phyloP scores from a whole-genome alignment of 140 eudicot species.

The Flaveria floridana region DNA sequence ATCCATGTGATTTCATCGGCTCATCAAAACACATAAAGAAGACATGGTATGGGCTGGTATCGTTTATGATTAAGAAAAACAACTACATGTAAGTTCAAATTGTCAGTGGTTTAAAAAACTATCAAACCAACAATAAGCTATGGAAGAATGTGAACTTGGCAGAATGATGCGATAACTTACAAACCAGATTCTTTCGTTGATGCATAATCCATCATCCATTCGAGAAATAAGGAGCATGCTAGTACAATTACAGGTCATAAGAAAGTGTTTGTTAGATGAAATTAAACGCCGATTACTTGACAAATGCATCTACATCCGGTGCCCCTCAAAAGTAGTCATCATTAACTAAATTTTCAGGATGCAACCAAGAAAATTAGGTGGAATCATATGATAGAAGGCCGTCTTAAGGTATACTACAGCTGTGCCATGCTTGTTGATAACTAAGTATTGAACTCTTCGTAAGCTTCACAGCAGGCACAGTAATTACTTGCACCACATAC shows the following conservation, averaged over 20 bases:
- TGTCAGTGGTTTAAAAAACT: background rate
- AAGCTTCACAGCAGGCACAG: no score
- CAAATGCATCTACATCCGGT: background rate
- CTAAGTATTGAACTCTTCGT: no score
- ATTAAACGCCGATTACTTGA: conserved; percentile 8
- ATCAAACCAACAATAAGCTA: conserved; percentile 3
- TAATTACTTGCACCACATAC: no score
- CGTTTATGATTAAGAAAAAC: conserved; percentile 2
- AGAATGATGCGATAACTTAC: conserved; percentile 48
- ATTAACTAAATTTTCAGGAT: background rate
- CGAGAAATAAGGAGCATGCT: no score
- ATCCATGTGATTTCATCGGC: background rate
- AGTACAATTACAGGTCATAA: conserved; percentile 41
- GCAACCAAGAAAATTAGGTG: background rate
- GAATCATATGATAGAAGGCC: no score
- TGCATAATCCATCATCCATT: no score
- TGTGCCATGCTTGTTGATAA: no score
- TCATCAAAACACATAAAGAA: conserved; percentile 5
- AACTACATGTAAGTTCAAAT: background rate
- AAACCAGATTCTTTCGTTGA: conserved; percentile 59
- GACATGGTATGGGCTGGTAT: background rate
- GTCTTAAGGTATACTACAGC: no score
- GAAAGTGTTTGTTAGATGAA: conserved; percentile 50
- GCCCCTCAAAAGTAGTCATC: conserved; percentile 19
- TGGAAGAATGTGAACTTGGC: background rate